phyloP scores from a whole-genome alignment of 73 alveolate genomes.

The Uronychia binucleata region DNA sequence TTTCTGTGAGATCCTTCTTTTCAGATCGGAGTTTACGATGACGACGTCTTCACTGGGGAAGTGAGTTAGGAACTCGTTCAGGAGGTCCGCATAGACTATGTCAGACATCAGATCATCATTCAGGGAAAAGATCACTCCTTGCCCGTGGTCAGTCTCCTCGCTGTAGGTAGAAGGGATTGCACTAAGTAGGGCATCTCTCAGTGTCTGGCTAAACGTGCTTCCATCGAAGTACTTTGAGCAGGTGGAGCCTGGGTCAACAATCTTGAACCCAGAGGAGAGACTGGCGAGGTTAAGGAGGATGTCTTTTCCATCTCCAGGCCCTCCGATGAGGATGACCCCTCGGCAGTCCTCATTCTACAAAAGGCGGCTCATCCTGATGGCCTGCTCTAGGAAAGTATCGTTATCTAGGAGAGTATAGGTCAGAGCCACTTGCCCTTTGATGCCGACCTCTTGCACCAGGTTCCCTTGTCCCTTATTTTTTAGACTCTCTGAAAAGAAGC shows the following conservation, averaged over 20 bases:
- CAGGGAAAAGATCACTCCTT: background rate
- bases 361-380: background rate
- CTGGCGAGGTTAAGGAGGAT: slow-evolving; percentile 35
- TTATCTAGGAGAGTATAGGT: background rate
- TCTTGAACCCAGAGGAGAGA: slow-evolving; percentile 16
- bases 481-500: background rate
- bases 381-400: background rate
- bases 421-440: background rate
- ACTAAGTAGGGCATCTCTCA: slow-evolving; percentile 22
- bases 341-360: background rate
- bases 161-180: slow-evolving; percentile 3
- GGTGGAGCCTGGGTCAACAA: slow-evolving; percentile 14
- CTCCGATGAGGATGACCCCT: slow-evolving; percentile 16
- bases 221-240: slow-evolving; percentile 23
- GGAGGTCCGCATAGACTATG: slow-evolving; percentile 14
- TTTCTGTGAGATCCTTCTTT: background rate
- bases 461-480: no score
- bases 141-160: background rate
- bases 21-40: background rate
- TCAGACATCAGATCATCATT: slow-evolving; percentile 11
- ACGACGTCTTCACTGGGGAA: background rate
- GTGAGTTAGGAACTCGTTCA: background rate
- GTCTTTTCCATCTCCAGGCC: slow-evolving; percentile 20
- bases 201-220: slow-evolving; percentile 17
- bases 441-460: background rate